A percentile compares a stretch with the other conserved stretches of the same genome.
Evolutionary conservation across 2,329 filamentous ascomycete species (phyloP).

Genomic region (Incumbomyces delicatus): DNA sequence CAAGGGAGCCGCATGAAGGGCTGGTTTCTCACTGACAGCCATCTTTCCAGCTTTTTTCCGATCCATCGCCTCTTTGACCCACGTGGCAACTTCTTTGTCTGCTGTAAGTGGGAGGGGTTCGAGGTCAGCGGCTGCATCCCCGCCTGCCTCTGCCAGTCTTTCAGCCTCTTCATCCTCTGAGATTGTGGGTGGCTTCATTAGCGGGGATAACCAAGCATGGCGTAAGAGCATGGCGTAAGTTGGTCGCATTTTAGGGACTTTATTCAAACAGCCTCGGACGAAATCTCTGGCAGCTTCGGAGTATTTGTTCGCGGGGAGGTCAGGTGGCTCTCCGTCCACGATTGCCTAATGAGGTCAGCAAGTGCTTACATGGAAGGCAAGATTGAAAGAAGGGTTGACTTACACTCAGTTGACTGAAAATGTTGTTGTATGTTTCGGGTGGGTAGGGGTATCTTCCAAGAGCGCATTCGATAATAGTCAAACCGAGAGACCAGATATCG

Average conservation of each 20-base stretch:
- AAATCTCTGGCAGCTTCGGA: constrained; percentile 76
- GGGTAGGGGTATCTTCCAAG: constrained; percentile 93
- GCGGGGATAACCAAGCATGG: constrained; percentile 73
- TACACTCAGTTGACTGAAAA: constrained; percentile 94
- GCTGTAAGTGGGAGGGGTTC: constrained; percentile 39
- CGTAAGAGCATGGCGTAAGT: constrained; percentile 82
- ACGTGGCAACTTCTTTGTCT: constrained; percentile 75
- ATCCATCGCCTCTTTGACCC: constrained; percentile 67
- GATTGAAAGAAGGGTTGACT: constrained; percentile 34
- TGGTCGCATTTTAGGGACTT: constrained; percentile 84
- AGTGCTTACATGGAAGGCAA: constrained; percentile 13
- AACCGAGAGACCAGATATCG: constrained; percentile 91
- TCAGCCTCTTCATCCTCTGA: constrained; percentile 59
- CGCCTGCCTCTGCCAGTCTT: constrained; percentile 31
- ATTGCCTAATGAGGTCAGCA: constrained; percentile 59
- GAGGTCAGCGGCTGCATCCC: constrained; percentile 34
- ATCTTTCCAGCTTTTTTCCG: constrained; percentile 51
- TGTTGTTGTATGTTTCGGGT: constrained; percentile 94
- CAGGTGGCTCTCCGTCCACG: constrained; percentile 90
- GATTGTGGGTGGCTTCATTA: constrained; percentile 69
- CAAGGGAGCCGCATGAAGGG: constrained; percentile 76
- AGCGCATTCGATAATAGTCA: constrained; percentile 93
- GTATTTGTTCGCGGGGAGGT: constrained; percentile 68
- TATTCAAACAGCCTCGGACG: constrained; percentile 81
- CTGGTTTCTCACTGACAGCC: constrained; percentile 56